Conservation (phyloP, 73 alveolate species). For the Paramecium bursaria region DNA sequence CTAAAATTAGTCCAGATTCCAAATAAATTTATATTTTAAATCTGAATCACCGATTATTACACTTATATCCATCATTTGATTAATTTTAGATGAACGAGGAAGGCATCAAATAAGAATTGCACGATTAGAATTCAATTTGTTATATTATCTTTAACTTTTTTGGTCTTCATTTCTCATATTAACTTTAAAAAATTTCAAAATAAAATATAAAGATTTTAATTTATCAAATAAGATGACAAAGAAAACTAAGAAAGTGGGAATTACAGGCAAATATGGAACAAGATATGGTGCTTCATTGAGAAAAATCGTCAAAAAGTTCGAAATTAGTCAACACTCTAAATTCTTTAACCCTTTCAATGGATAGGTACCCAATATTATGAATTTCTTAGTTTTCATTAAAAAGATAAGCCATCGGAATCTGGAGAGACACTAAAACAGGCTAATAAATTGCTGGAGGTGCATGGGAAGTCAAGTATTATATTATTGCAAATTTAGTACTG, state of each 20-base stretch:
- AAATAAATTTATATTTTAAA: too few species aligned
- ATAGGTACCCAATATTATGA: slow-evolving; percentile 71
- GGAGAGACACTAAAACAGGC: slow-evolving; percentile 89
- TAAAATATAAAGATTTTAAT: too few species aligned
- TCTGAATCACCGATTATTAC: too few species aligned
- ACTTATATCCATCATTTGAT: too few species aligned
- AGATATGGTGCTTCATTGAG: slow-evolving; percentile 95
- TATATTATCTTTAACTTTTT: too few species aligned
- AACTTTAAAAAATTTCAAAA: too few species aligned
- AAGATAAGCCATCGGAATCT: slow-evolving; percentile 90
- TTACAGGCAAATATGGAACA: slow-evolving; percentile 96
- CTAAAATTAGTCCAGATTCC: too few species aligned
- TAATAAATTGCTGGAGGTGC: slow-evolving; percentile 91
- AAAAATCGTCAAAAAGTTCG: slow-evolving; percentile 95
- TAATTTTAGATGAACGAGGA: too few species aligned
- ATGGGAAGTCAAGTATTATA: slow-evolving; percentile 75
- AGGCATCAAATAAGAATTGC: too few species aligned
- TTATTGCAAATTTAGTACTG: slow-evolving; percentile 62
- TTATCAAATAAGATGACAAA: too few species aligned
- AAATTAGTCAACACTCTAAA: slow-evolving; percentile 88
- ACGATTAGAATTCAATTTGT: too few species aligned
- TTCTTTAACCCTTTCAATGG: slow-evolving; percentile 95
- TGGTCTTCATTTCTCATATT: too few species aligned
- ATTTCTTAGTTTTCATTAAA: slow-evolving; percentile 77
- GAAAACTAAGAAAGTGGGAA: slow-evolving; percentile 98